phyloP scores from a whole-genome alignment of 106 monocot genomes.

The Dendrobium chrysotoxum region DNA sequence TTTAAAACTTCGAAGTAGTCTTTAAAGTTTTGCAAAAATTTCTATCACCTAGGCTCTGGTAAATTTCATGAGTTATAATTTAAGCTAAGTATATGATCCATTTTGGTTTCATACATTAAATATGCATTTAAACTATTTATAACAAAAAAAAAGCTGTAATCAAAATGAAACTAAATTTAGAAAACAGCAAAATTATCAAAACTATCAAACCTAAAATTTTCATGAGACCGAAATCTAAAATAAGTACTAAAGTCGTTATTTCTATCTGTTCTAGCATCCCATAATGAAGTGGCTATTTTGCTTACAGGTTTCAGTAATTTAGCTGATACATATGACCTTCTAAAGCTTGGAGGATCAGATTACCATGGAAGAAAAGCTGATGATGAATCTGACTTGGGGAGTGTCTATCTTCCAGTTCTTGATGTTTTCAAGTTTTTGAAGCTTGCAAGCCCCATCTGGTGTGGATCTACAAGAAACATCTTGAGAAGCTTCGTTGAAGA shows the following conservation, averaged over 20 bases:
- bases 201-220: background rate
- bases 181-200: background rate
- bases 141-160: background rate
- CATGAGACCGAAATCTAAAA: no score
- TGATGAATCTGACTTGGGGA: slow-evolving; percentile 79
- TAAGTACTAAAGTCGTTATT: background rate
- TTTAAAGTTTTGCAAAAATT: background rate
- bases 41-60: background rate
- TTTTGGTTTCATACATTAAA: background rate
- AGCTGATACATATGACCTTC: slow-evolving; percentile 55
- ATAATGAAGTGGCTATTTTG: background rate
- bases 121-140: background rate
- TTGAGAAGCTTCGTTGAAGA: slow-evolving; percentile 42
- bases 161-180: no score
- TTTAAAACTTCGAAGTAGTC: no score
- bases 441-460: slow-evolving; percentile 71
- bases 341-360: slow-evolving; percentile 96
- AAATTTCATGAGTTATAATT: background rate
- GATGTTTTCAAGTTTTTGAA: slow-evolving; percentile 55
- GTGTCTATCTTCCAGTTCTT: slow-evolving; percentile 52
- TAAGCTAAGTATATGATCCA: background rate
- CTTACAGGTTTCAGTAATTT: slow-evolving; percentile 74
- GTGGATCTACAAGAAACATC: slow-evolving; percentile 46
- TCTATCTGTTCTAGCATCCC: background rate
- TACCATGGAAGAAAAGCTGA: slow-evolving; percentile 77